Conservation (phyloP, 2,329 filamentous ascomycete genomes). For the Microsporum ferrugineum region DNA sequence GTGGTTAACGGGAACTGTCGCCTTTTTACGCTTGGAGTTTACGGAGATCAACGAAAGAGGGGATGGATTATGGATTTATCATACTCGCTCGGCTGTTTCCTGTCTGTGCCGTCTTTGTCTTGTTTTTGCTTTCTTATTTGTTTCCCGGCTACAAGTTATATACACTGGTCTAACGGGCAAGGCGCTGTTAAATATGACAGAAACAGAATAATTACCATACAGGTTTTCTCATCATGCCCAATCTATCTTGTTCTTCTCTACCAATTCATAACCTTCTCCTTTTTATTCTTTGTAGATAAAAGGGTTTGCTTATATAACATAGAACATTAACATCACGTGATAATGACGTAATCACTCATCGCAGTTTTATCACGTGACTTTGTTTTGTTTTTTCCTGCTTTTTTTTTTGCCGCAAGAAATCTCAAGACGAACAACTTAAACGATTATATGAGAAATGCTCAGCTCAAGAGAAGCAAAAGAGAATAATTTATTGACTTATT, state of each 20-base stretch:
- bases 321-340: not conserved
- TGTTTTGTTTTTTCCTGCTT: not conserved
- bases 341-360: not conserved
- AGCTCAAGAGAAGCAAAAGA: not conserved
- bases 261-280: not conserved
- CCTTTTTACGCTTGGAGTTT: not conserved
- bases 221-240: not conserved
- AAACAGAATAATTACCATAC: not conserved
- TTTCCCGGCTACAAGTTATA: not conserved
- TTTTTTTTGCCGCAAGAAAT: not conserved
- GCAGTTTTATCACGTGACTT: not conserved
- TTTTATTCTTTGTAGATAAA: not conserved
- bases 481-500: not conserved
- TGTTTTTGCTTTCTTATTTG: not conserved
- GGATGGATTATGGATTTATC: not conserved
- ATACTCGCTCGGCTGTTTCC: not conserved
- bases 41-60: not conserved
- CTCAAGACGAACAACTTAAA: not conserved
- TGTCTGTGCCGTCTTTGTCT: not conserved
- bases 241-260: not conserved
- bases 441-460: not conserved
- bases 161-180: not conserved
- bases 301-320: not conserved
- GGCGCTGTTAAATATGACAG: not conserved
- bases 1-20: not conserved